Evolutionary conservation across 192 early-diverging fungal species (phyloP), one percentile per base, ranked within the genome.

Genomic region (Coemansia sp.): DNA sequence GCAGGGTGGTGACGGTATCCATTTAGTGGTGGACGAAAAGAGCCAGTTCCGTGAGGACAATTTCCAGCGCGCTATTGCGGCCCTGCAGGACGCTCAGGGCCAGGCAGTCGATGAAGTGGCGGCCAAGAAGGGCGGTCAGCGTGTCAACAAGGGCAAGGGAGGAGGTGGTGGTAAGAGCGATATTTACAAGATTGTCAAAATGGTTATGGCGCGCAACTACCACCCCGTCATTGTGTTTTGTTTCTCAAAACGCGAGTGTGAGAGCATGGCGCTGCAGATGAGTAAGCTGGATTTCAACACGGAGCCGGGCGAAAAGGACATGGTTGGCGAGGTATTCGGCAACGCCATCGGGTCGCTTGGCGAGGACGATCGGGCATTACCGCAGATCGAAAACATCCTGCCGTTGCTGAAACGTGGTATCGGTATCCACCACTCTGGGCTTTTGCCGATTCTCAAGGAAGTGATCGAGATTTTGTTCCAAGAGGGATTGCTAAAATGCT

Each of bases 151-250:
- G 56, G 84, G 83, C 59, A 83, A 81, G 40, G 81, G 76, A 2
- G 58, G 57, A 37, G 86, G 46, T 24, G 58, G 57, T 35, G 86
- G 46, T 24, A 82, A 85, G 19, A 85, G 90, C 12, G 94, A 97
- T 73, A 87, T 95, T 10, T 94, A 90, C 84, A 93, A 93, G 78
- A 92, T 98, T 38, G 87, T 98, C 67, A 91, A 93, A 62, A 95
- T 95, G 91, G 93, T 95, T 60, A 92, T 94, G 87, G 62, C 80
- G 56, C 95, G 92, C 61, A 93, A 95, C 77, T 95, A 95, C 68
- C 93, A 97, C 58, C 97, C 97, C n/a, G 93, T 96, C 35, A 99
- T 99, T 67, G 93, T 97, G 6, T 99, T 99, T 68, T 87, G 90
- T 73, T 99, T 99, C 72, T 87, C 87, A 3, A 97, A 96, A 68